Evolutionary conservation across 306 rosid genomes (phyloP).

Genomic region (Argentina anserina): DNA sequence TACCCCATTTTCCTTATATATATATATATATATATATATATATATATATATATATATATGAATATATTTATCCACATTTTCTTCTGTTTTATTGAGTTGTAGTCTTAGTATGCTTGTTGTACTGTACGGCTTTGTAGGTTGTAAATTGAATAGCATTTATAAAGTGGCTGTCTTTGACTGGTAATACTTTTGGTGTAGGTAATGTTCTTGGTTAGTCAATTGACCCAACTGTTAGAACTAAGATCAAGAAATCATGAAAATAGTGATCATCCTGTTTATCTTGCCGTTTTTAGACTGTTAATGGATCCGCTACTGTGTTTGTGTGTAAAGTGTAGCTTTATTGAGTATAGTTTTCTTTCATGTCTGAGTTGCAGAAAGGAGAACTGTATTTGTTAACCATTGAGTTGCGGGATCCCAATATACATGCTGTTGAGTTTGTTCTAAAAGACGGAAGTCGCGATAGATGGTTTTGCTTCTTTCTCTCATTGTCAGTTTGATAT

Average conservation of each 20-base stretch:
- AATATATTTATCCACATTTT: neutral
- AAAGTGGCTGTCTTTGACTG: neutral
- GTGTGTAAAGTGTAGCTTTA: neutral
- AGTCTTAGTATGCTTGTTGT: neutral
- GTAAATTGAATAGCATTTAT: neutral
- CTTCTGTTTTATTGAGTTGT: neutral
- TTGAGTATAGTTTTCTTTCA: neutral
- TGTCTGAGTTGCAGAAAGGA: slow-evolving; percentile 27
- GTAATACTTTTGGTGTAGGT: neutral
- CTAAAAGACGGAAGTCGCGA: slow-evolving; percentile 29
- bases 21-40: no score
- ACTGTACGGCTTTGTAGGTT: rapidly evolving
- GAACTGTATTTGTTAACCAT: slow-evolving; percentile 26
- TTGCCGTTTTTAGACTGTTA: neutral
- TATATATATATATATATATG: no score
- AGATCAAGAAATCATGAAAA: neutral
- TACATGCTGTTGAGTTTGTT: slow-evolving; percentile 37
- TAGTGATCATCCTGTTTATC: neutral
- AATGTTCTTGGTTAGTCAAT: neutral
- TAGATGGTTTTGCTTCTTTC: slow-evolving; percentile 27
- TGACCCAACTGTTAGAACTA: neutral
- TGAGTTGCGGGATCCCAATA: slow-evolving; percentile 34
- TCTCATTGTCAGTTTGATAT: neutral
- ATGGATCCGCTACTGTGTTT: neutral
- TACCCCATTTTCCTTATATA: neutral